Base-by-base conservation (phyloP, 495 filamentous ascomycete species). In the Chaetomium fimeti region DNA sequence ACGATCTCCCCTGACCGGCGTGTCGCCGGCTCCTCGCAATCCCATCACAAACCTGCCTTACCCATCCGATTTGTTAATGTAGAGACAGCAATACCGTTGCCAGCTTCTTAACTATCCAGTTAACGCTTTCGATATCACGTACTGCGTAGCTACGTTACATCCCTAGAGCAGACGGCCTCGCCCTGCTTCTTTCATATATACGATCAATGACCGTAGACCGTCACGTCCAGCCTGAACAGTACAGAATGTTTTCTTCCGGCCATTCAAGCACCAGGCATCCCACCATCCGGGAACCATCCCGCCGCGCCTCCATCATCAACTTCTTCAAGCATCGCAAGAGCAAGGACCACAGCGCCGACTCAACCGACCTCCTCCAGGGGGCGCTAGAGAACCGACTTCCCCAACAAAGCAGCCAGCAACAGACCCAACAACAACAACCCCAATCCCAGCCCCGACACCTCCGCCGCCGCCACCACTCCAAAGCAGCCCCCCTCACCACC, bases 81-180 rank as follows among this genome's bases (percentile, higher is more conserved):
- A 28, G 25, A n/a, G 28, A 1, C 11, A 29, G 51, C 28, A 54
- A 54, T 56, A 56, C 40, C 32, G 53, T 56, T 32, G 32, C 29
- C 32, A 40, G 53, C 25, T 20, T 54, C 53, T 56, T 56, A 38
- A 40, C 32, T 20, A 56, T 56, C n/a, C 32, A 56, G 15, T 32
- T 56, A 36, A 56, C 53, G 53, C 18, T 56, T 56, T 40, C 53
- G 53, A 15, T 16, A 56, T 56, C 53, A 40, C 53, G 29, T 24
- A 38, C 29, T 56, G n/a, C 53, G 38, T 56, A 0, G n/a, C 29
- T 56, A 56, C 53, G 18, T 38, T 16, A 40, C 32, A 15, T 40
- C 6, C 32, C 9, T 40, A 24, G 5, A 20, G 29, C 53, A 56
- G 18, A 40, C 51, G 27, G 20, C 18, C 25, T 16, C 28, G 12